Conservation (phyloP, 441 rosid genomes). For the Macaranga tanarius region DNA sequence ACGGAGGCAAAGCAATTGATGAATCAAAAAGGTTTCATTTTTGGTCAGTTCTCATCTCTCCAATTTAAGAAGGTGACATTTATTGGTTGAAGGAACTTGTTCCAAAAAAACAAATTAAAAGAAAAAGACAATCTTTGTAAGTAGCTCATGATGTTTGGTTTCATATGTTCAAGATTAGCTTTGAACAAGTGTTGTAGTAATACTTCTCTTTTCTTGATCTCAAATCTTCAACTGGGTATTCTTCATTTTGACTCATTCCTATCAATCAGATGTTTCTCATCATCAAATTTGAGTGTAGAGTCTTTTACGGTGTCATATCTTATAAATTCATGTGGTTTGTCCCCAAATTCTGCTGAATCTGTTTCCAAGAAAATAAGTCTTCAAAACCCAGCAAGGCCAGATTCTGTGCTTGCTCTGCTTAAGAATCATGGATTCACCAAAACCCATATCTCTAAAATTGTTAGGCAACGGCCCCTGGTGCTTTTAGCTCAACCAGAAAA, state of each 20-base stretch:
- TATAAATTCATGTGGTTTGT: neutral
- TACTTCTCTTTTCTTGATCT: neutral
- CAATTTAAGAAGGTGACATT: no score
- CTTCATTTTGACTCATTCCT: neutral
- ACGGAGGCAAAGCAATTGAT: no score
- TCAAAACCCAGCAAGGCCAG: neutral
- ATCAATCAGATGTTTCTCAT: neutral
- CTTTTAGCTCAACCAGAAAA: conserved; percentile 23
- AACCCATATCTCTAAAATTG: conserved; percentile 22
- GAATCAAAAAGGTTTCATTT: no score
- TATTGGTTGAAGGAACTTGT: no score
- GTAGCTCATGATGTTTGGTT: neutral
- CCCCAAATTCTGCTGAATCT: conserved; percentile 1
- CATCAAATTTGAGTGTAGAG: neutral
- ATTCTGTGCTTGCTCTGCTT: conserved; percentile 22
- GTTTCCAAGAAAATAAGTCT: neutral
- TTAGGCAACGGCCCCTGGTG: conserved; percentile 13
- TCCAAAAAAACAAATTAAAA: no score
- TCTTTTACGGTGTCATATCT: conserved; percentile 8
- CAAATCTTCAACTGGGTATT: neutral
- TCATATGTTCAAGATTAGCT: neutral
- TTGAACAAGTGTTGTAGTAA: neutral
- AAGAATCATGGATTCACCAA: conserved; percentile 29
- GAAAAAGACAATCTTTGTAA: neutral
- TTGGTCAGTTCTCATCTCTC: no score